Evolutionary conservation across 208 protist species (phyloP).

Genomic region (Lotmaria passim): DNA sequence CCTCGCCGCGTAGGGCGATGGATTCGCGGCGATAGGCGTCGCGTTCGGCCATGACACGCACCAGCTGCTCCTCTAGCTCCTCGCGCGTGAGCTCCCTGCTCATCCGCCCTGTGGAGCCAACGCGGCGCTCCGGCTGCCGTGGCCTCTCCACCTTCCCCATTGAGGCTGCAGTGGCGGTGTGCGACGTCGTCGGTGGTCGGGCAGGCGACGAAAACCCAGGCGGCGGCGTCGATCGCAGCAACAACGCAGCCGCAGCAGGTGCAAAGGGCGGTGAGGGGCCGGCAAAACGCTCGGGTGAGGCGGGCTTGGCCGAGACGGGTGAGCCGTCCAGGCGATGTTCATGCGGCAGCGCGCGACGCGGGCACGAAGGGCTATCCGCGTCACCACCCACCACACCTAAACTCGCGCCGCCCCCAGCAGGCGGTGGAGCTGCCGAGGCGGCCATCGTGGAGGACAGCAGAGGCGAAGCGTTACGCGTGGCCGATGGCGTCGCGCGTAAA

Average conservation of each 20-base stretch:
- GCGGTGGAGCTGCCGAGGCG: neutral
- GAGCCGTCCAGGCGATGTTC: constrained; percentile 28
- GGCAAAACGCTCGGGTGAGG: neutral
- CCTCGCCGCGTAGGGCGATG: constrained; percentile 18
- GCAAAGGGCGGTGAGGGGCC: neutral
- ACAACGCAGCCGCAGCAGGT: neutral
- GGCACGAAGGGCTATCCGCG: constrained; percentile 25
- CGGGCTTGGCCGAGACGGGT: neutral
- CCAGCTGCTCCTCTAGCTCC: constrained; percentile 30
- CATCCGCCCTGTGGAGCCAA: neutral
- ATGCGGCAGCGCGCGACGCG: constrained; percentile 28
- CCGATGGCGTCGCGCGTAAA: neutral
- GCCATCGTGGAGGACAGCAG: neutral
- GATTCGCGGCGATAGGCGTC: constrained; percentile 33
- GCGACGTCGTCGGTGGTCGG: neutral
- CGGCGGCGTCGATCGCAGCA: neutral
- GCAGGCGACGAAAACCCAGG: neutral
- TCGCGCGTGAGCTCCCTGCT: constrained; percentile 2
- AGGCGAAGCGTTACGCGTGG: neutral
- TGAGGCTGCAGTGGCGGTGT: neutral
- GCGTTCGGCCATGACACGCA: constrained; percentile 32
- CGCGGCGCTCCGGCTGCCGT: neutral
- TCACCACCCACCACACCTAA: constrained; percentile 22
- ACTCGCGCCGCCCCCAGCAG: neutral
- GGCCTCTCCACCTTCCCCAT: neutral